Conservation (phyloP, 106 monocot genomes). For the Narthecium ossifragum region DNA sequence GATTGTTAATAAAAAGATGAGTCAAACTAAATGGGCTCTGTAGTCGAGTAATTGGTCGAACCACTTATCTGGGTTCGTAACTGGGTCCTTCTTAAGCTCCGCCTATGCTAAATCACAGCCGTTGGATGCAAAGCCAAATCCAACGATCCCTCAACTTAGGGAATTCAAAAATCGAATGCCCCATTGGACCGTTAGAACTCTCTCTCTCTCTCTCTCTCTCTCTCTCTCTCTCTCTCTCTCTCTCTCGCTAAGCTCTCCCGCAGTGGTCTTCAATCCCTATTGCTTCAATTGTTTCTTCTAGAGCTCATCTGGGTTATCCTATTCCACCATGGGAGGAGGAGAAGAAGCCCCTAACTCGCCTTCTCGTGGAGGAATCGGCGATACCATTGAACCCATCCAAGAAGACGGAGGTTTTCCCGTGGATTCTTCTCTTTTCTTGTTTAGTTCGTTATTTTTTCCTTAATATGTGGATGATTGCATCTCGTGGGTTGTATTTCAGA, state of each 20-base stretch:
- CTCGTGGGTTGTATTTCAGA: constrained; percentile 11
- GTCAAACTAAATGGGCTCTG: too few relatives aligned
- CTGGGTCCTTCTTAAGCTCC: too few relatives aligned
- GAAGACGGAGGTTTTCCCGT: background rate
- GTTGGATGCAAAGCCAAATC: constrained; percentile 1
- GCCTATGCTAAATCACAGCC: background rate
- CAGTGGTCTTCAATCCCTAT: background rate
- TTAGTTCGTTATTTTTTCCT: too few relatives aligned
- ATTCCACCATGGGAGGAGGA: background rate
- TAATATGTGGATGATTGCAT: too few relatives aligned
- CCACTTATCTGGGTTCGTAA: too few relatives aligned
- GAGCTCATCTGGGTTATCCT: too few relatives aligned
- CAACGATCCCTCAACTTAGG: background rate
- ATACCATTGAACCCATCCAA: background rate
- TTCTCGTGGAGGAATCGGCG: background rate
- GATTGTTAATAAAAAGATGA: too few relatives aligned
- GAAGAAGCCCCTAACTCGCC: background rate
- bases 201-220: constrained; percentile 17
- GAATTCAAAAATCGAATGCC: constrained; percentile 26
- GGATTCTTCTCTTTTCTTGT: too few relatives aligned
- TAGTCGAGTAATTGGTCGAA: too few relatives aligned
- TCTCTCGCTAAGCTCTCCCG: background rate
- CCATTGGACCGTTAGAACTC: constrained; percentile 26
- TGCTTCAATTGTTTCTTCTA: too few relatives aligned
- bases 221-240: constrained; percentile 17